These are phyloP conservation scores for Wickerhamiella musiphila DNA, from an alignment of 805 yeast species.

Conservation along the genomic window DNA sequence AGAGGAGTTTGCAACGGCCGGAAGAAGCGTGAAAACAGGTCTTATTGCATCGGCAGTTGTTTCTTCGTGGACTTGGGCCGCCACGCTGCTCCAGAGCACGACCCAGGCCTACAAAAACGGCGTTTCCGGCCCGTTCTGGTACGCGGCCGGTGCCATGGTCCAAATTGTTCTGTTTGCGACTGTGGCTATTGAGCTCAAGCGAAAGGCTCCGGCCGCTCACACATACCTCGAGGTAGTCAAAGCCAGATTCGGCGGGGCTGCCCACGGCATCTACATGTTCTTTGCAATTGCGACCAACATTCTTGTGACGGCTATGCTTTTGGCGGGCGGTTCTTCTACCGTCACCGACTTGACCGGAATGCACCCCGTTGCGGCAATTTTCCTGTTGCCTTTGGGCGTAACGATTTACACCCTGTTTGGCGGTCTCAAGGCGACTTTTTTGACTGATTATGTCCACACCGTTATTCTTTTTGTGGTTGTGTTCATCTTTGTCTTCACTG, in stretches of 20 bases:
- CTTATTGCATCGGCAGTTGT: constrained; percentile 81
- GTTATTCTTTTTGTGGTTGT: constrained; percentile 63
- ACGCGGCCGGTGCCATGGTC: constrained; percentile 83
- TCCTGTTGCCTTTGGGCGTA: constrained; percentile 68
- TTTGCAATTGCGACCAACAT: constrained; percentile 80
- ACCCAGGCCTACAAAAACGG: constrained; percentile 69
- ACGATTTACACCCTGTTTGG: constrained; percentile 61
- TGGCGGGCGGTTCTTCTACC: constrained; percentile 82
- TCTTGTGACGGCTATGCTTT: constrained; percentile 79
- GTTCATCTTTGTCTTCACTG: constrained; percentile 62
- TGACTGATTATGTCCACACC: constrained; percentile 70
- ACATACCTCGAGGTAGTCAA: constrained; percentile 75
- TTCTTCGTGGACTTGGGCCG: constrained; percentile 90
- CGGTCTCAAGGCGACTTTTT: constrained; percentile 66
- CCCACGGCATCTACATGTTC: constrained; percentile 44
- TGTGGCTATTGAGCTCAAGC: constrained; percentile 74
- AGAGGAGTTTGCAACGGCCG: constrained; percentile 88
- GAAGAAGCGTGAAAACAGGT: constrained; percentile 72
- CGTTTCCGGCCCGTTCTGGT: constrained; percentile 62
- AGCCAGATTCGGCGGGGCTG: constrained; percentile 60
- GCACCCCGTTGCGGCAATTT: constrained; percentile 65
- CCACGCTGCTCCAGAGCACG: constrained; percentile 56
- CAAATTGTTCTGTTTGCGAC: constrained; percentile 78
- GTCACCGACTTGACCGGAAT: constrained; percentile 68
- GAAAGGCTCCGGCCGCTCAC: constrained; percentile 81